These are phyloP conservation scores for Cocos nucifera DNA, from an alignment of 176 grass and related monocot genomes.

Conservation along the genomic window DNA sequence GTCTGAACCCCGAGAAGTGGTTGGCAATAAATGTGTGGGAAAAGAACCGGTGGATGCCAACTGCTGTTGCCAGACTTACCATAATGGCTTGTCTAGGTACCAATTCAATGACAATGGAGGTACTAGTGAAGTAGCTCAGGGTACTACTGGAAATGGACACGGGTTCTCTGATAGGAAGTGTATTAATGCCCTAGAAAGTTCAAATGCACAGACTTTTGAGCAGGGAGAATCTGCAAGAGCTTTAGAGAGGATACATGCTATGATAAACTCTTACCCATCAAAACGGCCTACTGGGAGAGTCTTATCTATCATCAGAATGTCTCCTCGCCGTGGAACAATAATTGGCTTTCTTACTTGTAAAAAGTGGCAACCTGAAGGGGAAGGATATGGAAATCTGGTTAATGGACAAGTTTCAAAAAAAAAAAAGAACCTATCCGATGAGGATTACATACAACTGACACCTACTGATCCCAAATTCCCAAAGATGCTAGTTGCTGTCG, in stretches of 20 bases:
- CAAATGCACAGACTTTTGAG: conserved; percentile 10
- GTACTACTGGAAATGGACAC: conserved; percentile 7
- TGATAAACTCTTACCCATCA: conserved; percentile 56
- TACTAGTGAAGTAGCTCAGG: conserved; percentile 63
- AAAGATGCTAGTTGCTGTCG: conserved; percentile 52
- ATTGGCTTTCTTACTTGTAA: conserved; percentile 77
- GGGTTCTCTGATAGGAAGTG: background rate
- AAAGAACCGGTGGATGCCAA: conserved; percentile 30
- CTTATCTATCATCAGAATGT: conserved; percentile 61
- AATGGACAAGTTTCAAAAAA: conserved; percentile 22
- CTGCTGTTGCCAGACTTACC: conserved; percentile 28
- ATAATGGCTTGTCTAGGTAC: conserved; percentile 30
- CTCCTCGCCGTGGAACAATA: conserved; percentile 50
- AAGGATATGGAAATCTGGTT: conserved; percentile 34
- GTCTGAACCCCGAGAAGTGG: conserved; percentile 35
- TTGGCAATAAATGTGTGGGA: conserved; percentile 25
- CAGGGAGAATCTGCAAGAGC: conserved; percentile 46
- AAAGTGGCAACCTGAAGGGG: conserved; percentile 30
- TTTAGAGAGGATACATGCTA: conserved; percentile 50
- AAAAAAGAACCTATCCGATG: conserved; percentile 27
- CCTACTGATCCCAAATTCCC: conserved; percentile 78
- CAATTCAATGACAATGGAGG: conserved; percentile 48
- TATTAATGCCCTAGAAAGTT: conserved; percentile 27
- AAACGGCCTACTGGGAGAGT: conserved; percentile 87
- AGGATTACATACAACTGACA: conserved; percentile 34